Evolutionary conservation across 2,329 filamentous ascomycete genomes (phyloP), one percentile per base, ranked within the genome.

Genomic region (Ophiostoma populinum): DNA sequence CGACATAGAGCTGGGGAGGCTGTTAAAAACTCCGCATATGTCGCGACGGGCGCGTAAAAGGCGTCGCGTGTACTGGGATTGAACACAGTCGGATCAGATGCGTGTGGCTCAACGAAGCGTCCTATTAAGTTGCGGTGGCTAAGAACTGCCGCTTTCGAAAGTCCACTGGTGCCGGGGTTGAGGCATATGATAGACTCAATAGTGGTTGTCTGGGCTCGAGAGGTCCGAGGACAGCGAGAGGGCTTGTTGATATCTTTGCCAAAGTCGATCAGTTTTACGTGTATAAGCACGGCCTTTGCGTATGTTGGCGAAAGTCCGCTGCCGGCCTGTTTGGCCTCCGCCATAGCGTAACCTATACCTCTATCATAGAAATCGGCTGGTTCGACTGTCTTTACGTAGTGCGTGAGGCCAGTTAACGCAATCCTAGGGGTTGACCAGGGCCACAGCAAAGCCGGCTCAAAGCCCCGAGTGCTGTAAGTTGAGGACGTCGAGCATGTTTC

Each of bases 91-190:
- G 35, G 35, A 15, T 37, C 35, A 2, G 35, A 33, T 9, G 24
- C 20, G 8, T 30, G 35, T 2, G 15, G 17, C 5, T 29, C 35
- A 3, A 21, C 13, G 3, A 37, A 24, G 13, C 33, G 29, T 2
- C 29, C 30, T 17, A 37, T 37, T 8, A 37, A 3, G 20, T 37
- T 37, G 30, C 26, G 15, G 9, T 37, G 35, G 30, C 30, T 37
- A 9, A 37, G 15, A 2, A 33, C 35, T 6, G 35, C 35, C 11
- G 24, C 30, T 13, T 37, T 37, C 11, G 35, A 30, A 5, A 37
- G 30, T 11, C 35, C 30, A 4, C 30, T 33, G 15, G 35, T 37
- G 11, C 35, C 30, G 10, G 35, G 33, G 13, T 24, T 33, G 24
- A 37, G 33, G 24, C 35, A 37, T 12, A 33, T 37, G 3, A 37